These are phyloP conservation scores for Verticillium longisporum DNA, from an alignment of 2,329 filamentous ascomycete species.

Conservation along the genomic window DNA sequence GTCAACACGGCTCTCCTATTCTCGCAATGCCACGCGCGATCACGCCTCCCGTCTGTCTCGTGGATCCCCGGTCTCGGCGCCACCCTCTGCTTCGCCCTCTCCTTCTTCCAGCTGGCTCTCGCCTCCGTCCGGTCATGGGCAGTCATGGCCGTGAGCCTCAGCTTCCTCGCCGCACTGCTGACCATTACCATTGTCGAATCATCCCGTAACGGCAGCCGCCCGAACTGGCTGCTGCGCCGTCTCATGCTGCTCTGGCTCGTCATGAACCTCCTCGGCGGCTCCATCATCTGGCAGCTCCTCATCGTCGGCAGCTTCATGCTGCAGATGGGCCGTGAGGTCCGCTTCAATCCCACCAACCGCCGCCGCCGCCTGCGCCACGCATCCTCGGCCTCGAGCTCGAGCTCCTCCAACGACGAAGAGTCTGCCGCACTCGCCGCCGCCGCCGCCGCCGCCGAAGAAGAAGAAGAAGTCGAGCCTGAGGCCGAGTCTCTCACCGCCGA, in stretches of 20 bases:
- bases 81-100: slow-evolving; percentile 41
- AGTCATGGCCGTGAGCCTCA: slow-evolving; percentile 33
- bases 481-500: slow-evolving; percentile 7
- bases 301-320: background rate
- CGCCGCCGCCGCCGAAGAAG: too few species aligned
- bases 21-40: slow-evolving; percentile 44
- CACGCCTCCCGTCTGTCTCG: slow-evolving; percentile 35
- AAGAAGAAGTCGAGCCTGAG: slow-evolving; percentile 6
- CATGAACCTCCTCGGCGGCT: slow-evolving; percentile 18
- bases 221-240: slow-evolving; percentile 5
- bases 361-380: slow-evolving; percentile 14
- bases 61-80: slow-evolving; percentile 35
- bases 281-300: slow-evolving; percentile 1
- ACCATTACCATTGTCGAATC: slow-evolving; percentile 44
- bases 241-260: slow-evolving; percentile 27
- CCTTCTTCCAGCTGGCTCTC: slow-evolving; percentile 39
- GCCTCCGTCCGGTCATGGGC: slow-evolving; percentile 31
- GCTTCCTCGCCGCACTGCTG: slow-evolving; percentile 37
- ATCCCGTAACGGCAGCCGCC: slow-evolving; percentile 24
- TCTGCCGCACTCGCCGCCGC: background rate
- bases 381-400: background rate
- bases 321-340: slow-evolving; percentile 1
- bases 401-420: background rate
- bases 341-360: slow-evolving; percentile 31
- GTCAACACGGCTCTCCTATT: slow-evolving; percentile 45